A percentile compares a stretch with the other conserved stretches of the same genome.
These are phyloP conservation scores for Alliaria petiolata DNA, from an alignment of 345 rosid genomes.

Conservation along the genomic window DNA sequence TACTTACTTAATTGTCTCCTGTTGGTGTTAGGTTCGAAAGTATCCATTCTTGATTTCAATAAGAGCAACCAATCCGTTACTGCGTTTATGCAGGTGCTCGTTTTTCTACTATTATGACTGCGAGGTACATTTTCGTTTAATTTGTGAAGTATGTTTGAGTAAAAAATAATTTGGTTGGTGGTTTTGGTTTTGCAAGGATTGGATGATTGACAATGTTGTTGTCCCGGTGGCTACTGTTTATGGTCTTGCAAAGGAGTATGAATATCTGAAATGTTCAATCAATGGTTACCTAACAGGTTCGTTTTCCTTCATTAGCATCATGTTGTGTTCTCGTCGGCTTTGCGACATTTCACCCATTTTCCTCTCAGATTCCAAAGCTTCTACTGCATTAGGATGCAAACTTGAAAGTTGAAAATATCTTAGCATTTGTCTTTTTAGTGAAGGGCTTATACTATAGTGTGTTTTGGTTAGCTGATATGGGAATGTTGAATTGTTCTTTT, in stretches of 20 bases:
- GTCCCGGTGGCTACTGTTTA: slow-evolving; percentile 74
- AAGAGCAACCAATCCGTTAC: slow-evolving; percentile 53
- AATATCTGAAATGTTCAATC: slow-evolving; percentile 77
- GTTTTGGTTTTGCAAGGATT: slow-evolving; percentile 44
- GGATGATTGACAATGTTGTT: slow-evolving; percentile 82
- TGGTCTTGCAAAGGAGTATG: slow-evolving; percentile 69
- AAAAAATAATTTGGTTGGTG: slow-evolving; percentile 3
- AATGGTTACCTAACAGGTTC: slow-evolving; percentile 69
- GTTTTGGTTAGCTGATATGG: not conserved
- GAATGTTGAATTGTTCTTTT: not conserved
- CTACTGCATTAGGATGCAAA: not conserved
- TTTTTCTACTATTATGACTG: not conserved
- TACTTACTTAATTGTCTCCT: not conserved
- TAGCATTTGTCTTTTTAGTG: not conserved
- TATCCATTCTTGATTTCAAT: slow-evolving; percentile 79
- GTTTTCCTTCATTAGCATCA: slow-evolving; percentile 11
- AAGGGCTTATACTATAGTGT: not conserved
- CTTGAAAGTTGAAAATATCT: not conserved
- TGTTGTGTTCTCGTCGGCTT: not conserved
- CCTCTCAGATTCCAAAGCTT: not conserved
- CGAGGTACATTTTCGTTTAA: too few relatives aligned
- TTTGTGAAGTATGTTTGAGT: too few relatives aligned
- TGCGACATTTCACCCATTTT: not conserved
- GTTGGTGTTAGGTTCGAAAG: slow-evolving; percentile 52
- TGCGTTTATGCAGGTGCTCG: slow-evolving; percentile 60